phyloP scores from a whole-genome alignment of 176 grass and related monocot genomes.

The Oryza longistaminata region DNA sequence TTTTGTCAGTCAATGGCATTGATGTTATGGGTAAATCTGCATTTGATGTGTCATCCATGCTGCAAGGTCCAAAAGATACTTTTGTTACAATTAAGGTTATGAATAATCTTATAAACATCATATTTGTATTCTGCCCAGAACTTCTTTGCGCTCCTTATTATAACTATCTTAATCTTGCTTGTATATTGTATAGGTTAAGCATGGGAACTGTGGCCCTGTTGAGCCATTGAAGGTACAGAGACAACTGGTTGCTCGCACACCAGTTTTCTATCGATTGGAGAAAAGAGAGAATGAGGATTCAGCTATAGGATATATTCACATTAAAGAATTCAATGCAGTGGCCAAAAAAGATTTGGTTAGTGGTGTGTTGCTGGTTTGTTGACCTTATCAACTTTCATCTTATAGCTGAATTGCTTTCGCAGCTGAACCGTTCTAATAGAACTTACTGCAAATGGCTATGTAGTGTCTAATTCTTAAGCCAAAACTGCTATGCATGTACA shows the following conservation, averaged over 20 bases:
- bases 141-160: constrained; percentile 16
- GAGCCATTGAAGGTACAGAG: constrained; percentile 93
- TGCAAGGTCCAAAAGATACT: constrained; percentile 95
- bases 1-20: constrained; percentile 86
- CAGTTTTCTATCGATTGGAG: constrained; percentile 91
- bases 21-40: constrained; percentile 84
- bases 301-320: constrained; percentile 83
- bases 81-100: constrained; percentile 88
- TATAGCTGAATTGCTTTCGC: neutral
- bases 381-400: constrained; percentile 21
- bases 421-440: neutral
- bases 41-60: constrained; percentile 87
- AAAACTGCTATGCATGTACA: constrained; percentile 16
- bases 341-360: constrained; percentile 99
- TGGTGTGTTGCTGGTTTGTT: constrained; percentile 62
- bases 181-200: constrained; percentile 76
- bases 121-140: neutral
- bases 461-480: constrained; percentile 21
- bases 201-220: constrained; percentile 71
- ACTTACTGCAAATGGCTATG: constrained; percentile 12
- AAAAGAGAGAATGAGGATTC: constrained; percentile 70
- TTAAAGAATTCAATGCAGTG: constrained; percentile 98
- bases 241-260: constrained; percentile 74
- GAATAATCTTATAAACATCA: constrained; percentile 22
- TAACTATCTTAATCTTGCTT: constrained; percentile 37